Percentiles rank a stretch among this genome's conserved stretches.
Evolutionary conservation across 225 moss, liverwort and hornwort species (phyloP).

Genomic region (Sphagnum tenellum): DNA sequence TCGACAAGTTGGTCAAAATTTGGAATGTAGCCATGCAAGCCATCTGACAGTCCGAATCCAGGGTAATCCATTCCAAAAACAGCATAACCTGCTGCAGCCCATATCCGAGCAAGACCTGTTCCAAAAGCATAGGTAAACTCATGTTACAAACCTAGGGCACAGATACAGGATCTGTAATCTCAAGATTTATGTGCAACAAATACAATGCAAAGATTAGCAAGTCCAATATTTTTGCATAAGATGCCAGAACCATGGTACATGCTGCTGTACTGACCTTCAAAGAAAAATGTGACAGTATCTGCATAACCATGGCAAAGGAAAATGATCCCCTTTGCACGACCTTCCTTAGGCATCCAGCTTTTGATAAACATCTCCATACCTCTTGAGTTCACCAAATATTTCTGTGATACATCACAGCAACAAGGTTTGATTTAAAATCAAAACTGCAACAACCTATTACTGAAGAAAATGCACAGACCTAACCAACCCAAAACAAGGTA

Average conservation of each 20-base stretch:
- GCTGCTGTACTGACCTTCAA: slow-evolving; percentile 44
- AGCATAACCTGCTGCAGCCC: slow-evolving; percentile 61
- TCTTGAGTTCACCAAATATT: slow-evolving; percentile 44
- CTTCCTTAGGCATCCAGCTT: slow-evolving; percentile 54
- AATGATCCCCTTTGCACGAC: slow-evolving; percentile 40
- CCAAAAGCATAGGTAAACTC: neutral
- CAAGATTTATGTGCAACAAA: neutral
- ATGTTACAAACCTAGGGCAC: neutral
- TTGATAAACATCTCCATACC: slow-evolving; percentile 68
- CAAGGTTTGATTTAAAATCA: neutral
- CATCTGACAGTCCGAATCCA: slow-evolving; percentile 76
- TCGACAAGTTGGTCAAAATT: slow-evolving; percentile 66
- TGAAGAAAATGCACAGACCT: too few species aligned
- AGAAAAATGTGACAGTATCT: slow-evolving; percentile 68
- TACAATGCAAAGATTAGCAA: too few species aligned
- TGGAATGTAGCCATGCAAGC: slow-evolving; percentile 68
- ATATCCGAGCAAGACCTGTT: slow-evolving; percentile 57
- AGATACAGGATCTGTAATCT: neutral
- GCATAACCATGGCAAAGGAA: slow-evolving; percentile 92
- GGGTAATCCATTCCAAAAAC: slow-evolving; percentile 90
- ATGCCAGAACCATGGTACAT: too few species aligned
- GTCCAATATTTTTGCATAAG: neutral
- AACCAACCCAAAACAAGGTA: too few species aligned
- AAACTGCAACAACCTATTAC: neutral
- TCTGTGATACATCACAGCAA: slow-evolving; percentile 23